phyloP scores from a whole-genome alignment of 2,329 filamentous ascomycete genomes.

The Ramichloridium luteum region DNA sequence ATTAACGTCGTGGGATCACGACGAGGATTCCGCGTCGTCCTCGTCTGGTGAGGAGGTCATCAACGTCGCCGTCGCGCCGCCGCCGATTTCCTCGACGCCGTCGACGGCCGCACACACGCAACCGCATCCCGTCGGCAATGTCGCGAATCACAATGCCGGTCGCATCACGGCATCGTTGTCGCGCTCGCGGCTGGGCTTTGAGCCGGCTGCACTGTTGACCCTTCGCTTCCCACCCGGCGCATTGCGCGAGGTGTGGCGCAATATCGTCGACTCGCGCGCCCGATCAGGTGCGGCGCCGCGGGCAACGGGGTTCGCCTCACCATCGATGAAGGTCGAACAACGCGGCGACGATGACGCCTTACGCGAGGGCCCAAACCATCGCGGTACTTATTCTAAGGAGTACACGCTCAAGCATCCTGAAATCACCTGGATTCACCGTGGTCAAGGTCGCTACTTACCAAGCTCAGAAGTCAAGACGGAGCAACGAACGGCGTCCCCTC shows the following conservation, averaged over 20 bases:
- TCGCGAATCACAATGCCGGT: too few relatives aligned
- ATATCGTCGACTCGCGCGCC: not conserved
- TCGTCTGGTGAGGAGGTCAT: not conserved
- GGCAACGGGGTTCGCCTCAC: not conserved
- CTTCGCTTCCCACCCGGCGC: not conserved
- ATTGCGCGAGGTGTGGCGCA: not conserved
- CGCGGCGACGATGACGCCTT: conserved; percentile 5
- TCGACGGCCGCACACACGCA: not conserved
- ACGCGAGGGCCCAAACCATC: conserved; percentile 18
- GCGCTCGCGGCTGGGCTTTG: too few relatives aligned
- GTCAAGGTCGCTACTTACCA: conserved; percentile 23
- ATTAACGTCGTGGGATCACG: too few relatives aligned
- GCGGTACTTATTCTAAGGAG: conserved; percentile 22
- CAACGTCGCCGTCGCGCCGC: not conserved
- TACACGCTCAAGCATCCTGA: conserved; percentile 21
- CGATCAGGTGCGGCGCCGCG: not conserved
- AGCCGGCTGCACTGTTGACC: too few relatives aligned
- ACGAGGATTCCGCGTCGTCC: not conserved
- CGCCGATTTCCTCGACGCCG: not conserved
- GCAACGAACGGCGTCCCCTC: conserved; percentile 4
- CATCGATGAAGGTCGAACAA: conserved; percentile 1
- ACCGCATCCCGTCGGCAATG: too few relatives aligned
- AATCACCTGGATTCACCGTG: conserved; percentile 23
- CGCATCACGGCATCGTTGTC: too few relatives aligned
- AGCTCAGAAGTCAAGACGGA: conserved; percentile 9